Conservation (phyloP, 1,139 yeast species). For the Suhomyces choctaworum region DNA sequence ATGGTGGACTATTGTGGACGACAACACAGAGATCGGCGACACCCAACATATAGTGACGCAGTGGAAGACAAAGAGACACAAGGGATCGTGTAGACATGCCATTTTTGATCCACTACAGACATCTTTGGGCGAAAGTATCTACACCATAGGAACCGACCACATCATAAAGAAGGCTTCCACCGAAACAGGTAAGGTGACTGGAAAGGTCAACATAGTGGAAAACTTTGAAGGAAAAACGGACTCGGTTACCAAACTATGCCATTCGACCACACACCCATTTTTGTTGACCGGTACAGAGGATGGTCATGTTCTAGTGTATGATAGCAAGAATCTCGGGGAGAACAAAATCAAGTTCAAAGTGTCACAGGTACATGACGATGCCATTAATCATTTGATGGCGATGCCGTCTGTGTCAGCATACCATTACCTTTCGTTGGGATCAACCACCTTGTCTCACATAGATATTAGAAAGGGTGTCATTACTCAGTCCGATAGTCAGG, state of each 20-base stretch:
- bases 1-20: conserved; percentile 52
- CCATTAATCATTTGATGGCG: conserved; percentile 71
- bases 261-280: conserved; percentile 63
- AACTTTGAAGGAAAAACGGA: conserved; percentile 32
- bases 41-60: conserved; percentile 36
- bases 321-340: conserved; percentile 50
- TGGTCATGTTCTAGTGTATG: conserved; percentile 65
- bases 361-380: conserved; percentile 64
- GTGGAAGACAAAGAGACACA: conserved; percentile 91
- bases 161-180: conserved; percentile 74
- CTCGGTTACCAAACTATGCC: conserved; percentile 60
- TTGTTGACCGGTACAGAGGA: conserved; percentile 77
- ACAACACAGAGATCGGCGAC: conserved; percentile 31
- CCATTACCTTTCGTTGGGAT: conserved; percentile 78
- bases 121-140: conserved; percentile 54
- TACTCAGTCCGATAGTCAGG: conserved; percentile 81
- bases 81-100: conserved; percentile 80
- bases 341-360: conserved; percentile 43
- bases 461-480: conserved; percentile 73
- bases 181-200: conserved; percentile 72
- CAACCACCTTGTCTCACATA: conserved; percentile 76
- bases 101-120: conserved; percentile 56
- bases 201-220: conserved; percentile 42
- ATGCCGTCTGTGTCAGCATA: conserved; percentile 73
- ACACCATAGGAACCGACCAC: conserved; percentile 77